A percentile compares a stretch with the other conserved stretches of the same genome.
These are phyloP conservation scores for Pterula multifida DNA, from an alignment of 1,284 basidiomycete species.

Conservation along the genomic window DNA sequence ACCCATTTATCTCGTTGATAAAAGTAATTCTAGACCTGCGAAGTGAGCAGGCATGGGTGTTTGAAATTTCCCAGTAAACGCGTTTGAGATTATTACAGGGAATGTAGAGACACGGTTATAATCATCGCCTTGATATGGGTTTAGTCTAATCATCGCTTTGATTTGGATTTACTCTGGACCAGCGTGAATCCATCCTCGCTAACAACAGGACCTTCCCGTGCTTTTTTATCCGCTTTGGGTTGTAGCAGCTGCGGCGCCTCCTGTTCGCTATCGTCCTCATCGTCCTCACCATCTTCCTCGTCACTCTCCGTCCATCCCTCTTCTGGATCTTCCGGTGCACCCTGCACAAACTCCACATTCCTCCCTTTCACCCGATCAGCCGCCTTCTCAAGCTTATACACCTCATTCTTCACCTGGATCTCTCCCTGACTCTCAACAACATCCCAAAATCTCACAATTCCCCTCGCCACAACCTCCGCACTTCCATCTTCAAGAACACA, in stretches of 20 bases:
- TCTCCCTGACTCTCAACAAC: slow-evolving; percentile 29
- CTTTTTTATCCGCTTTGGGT: slow-evolving; percentile 17
- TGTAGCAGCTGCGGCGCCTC: slow-evolving; percentile 44
- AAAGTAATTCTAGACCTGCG: too few relatives aligned
- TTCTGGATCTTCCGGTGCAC: slow-evolving; percentile 26
- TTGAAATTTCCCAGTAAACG: too few relatives aligned
- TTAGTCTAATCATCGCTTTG: not conserved
- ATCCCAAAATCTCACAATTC: slow-evolving; percentile 61
- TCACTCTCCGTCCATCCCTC: slow-evolving; percentile 29
- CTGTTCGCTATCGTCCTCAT: slow-evolving; percentile 28
- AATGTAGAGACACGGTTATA: too few relatives aligned
- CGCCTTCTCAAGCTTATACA: slow-evolving; percentile 44
- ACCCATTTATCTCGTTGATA: too few relatives aligned
- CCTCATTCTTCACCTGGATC: slow-evolving; percentile 16
- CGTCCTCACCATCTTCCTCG: slow-evolving; percentile 40
- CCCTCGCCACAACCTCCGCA: slow-evolving; percentile 54
- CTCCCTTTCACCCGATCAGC: slow-evolving; percentile 53
- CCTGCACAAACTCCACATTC: slow-evolving; percentile 37
- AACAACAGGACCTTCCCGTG: slow-evolving; percentile 50
- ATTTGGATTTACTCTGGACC: slow-evolving; percentile 45
- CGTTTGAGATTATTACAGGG: too few relatives aligned
- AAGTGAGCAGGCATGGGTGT: too few relatives aligned
- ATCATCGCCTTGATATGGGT: too few relatives aligned
- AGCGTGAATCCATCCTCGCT: slow-evolving; percentile 85
- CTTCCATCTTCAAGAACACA: slow-evolving; percentile 73